Percentiles rank a stretch among this genome's conserved stretches.
phyloP scores from a whole-genome alignment of 148 eudicot genomes.

The Rhododendron henanense region DNA sequence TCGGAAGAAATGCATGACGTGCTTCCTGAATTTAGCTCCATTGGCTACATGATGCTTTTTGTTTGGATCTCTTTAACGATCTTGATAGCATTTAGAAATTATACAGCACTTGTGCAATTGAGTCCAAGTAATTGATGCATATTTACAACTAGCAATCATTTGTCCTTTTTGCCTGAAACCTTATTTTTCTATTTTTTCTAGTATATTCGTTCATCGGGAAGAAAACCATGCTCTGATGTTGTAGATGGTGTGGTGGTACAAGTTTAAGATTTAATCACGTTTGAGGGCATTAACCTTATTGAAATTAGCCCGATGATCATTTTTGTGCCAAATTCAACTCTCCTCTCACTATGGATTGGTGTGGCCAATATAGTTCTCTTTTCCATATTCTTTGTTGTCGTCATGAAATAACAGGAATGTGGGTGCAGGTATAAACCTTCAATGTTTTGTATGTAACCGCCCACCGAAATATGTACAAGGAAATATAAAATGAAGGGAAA shows the following conservation, averaged over 20 bases:
- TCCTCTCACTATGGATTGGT: background rate
- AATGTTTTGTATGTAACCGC: background rate
- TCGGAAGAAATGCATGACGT: background rate
- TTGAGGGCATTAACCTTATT: background rate
- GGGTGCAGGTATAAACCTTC: background rate
- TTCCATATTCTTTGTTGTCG: background rate
- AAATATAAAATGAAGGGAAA: background rate
- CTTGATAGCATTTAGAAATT: background rate
- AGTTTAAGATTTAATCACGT: background rate
- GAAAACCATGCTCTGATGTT: background rate
- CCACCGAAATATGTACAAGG: background rate
- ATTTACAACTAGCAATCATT: background rate
- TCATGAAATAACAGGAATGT: background rate
- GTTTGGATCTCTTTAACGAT: background rate
- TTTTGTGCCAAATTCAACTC: background rate
- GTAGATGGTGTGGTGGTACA: background rate
- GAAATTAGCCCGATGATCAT: background rate
- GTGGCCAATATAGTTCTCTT: background rate
- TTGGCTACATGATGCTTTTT: background rate
- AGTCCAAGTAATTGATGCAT: background rate
- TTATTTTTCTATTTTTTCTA: background rate
- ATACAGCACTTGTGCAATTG: background rate
- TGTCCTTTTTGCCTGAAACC: background rate
- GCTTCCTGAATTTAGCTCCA: background rate
- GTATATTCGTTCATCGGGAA: background rate